phyloP scores from a whole-genome alignment of 768 basidiomycete genomes.

The Chalciporus chontae region DNA sequence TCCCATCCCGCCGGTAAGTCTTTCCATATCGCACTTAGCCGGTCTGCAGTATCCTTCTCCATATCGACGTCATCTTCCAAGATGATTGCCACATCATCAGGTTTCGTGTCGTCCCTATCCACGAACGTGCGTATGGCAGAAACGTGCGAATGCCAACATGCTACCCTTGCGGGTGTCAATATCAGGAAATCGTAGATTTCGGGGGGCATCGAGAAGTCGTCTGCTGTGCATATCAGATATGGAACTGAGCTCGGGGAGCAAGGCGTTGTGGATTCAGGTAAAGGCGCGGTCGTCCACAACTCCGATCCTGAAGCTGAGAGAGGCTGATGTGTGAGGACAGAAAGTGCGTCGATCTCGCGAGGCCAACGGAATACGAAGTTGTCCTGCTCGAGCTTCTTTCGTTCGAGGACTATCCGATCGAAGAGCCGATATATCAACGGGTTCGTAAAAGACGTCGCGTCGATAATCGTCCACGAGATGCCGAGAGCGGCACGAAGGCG shows the following conservation, averaged over 20 bases:
- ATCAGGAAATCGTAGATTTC: conserved; percentile 40
- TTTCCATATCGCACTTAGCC: conserved; percentile 41
- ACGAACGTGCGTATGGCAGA: conserved; percentile 44
- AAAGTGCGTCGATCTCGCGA: conserved; percentile 25
- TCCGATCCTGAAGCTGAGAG: not conserved
- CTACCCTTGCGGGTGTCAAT: conserved; percentile 53
- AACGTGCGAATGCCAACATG: conserved; percentile 67
- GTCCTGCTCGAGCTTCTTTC: not conserved
- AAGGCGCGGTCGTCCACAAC: not conserved
- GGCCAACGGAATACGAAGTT: conserved; percentile 33
- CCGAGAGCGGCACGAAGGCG: conserved; percentile 40
- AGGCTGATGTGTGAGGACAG: not conserved
- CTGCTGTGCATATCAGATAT: conserved; percentile 40
- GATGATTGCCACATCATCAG: conserved; percentile 43
- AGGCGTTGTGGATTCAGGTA: not conserved
- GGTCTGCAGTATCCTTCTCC: conserved; percentile 52
- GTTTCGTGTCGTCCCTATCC: conserved; percentile 23
- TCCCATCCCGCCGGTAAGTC: conserved; percentile 60
- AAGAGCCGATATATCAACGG: conserved; percentile 37
- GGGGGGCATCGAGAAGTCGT: conserved; percentile 33
- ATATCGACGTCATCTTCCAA: conserved; percentile 75
- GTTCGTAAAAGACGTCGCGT: conserved; percentile 41
- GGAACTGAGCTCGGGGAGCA: not conserved
- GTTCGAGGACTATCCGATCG: conserved; percentile 32
- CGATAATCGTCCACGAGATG: conserved; percentile 48